These are phyloP conservation scores for Aspergillus ellipticus DNA, from an alignment of 495 filamentous ascomycete genomes.

Conservation along the genomic window DNA sequence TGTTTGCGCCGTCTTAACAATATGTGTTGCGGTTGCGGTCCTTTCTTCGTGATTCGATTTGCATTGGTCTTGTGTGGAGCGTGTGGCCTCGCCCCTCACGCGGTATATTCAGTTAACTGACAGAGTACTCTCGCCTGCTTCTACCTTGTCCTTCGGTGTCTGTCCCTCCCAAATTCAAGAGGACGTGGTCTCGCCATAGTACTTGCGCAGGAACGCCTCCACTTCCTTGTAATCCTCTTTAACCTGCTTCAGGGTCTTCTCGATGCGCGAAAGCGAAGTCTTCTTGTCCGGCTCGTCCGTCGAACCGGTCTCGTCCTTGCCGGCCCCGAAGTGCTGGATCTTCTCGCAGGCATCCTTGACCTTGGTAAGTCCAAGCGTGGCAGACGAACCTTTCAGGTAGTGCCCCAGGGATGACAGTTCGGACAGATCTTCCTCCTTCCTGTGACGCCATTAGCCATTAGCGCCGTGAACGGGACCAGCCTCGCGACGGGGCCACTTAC, in stretches of 20 bases:
- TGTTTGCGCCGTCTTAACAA: not conserved
- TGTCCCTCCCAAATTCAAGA: conserved; percentile 3
- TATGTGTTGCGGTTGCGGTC: not conserved
- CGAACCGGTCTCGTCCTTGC: conserved; percentile 72
- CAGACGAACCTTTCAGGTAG: conserved; percentile 97
- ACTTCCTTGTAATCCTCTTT: conserved; percentile 76
- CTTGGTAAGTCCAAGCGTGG: conserved; percentile 87
- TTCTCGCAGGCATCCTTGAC: conserved; percentile 92
- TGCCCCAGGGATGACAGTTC: conserved; percentile 82
- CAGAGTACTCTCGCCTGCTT: conserved; percentile 12
- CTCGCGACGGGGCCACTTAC: conserved; percentile 49
- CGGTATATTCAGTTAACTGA: conserved; percentile 17
- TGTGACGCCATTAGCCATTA: conserved; percentile 43
- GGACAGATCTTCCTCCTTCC: conserved; percentile 59
- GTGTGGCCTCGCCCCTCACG: conserved; percentile 6
- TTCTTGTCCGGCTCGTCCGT: conserved; percentile 57
- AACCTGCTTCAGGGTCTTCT: conserved; percentile 63
- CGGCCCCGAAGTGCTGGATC: conserved; percentile 87
- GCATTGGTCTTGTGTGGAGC: not conserved
- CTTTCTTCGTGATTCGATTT: not conserved
- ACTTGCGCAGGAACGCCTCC: conserved; percentile 65
- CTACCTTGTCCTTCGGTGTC: conserved; percentile 15
- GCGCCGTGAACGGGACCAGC: not conserved
- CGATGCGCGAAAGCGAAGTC: conserved; percentile 63
- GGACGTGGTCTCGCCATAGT: conserved; percentile 51